A percentile compares a stretch with the other conserved stretches of the same genome.
Evolutionary conservation across 768 basidiomycete species (phyloP).

Genomic region (Lactifluus piperatus): DNA sequence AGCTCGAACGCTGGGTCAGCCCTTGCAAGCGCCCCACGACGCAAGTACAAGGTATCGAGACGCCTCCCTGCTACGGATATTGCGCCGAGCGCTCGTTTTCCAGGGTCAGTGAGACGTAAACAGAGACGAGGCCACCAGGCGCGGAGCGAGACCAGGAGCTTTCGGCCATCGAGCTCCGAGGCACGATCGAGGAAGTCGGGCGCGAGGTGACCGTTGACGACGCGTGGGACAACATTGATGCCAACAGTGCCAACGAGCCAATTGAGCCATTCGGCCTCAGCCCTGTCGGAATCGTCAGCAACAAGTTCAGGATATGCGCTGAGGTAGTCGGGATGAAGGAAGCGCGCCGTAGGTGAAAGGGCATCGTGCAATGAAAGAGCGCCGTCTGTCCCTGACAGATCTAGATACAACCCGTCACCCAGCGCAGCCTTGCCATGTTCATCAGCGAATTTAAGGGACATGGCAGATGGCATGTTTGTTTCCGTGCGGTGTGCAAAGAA

Average conservation of each 20-base stretch:
- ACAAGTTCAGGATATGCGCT: not conserved
- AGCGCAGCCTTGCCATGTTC: not conserved
- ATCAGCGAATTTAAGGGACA: conserved; percentile 8
- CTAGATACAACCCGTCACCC: conserved; percentile 11
- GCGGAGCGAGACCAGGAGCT: conserved; percentile 6
- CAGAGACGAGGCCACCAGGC: conserved; percentile 11
- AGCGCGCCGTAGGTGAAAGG: conserved; percentile 5
- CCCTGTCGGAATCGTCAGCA: not conserved
- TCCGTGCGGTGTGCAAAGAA: conserved; percentile 16
- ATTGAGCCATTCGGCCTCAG: conserved; percentile 6
- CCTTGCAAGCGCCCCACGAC: conserved; percentile 5
- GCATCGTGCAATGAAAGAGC: conserved; percentile 4
- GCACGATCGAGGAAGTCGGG: conserved; percentile 8
- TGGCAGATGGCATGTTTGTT: not conserved
- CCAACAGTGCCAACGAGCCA: conserved; percentile 18
- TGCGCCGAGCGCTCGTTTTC: not conserved
- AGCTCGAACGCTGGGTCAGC: not conserved
- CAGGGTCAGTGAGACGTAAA: not conserved
- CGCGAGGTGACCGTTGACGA: conserved; percentile 5
- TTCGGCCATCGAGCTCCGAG: not conserved
- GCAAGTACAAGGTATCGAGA: conserved; percentile 11
- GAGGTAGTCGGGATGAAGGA: conserved; percentile 13
- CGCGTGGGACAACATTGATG: conserved; percentile 16
- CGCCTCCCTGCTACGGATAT: conserved; percentile 5
- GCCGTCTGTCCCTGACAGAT: not conserved